phyloP scores from a whole-genome alignment of 2,329 filamentous ascomycete genomes.

The Epichloe bromicola region DNA sequence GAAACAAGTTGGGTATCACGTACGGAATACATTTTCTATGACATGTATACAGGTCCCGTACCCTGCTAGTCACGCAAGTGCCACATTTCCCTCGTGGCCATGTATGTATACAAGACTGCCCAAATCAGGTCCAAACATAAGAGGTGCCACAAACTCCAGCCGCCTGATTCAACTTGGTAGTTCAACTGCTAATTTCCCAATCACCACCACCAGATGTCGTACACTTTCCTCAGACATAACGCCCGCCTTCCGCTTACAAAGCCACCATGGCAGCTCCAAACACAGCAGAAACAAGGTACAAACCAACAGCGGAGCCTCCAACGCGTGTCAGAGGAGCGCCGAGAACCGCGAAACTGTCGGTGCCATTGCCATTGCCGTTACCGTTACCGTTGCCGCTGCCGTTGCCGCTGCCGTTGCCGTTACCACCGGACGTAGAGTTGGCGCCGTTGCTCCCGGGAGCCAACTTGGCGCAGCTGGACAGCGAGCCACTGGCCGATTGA shows the following conservation, averaged over 20 bases:
- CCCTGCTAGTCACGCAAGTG: no score
- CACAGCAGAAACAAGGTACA: slow-evolving; percentile 38
- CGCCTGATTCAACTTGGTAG: no score
- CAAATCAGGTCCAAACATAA: no score
- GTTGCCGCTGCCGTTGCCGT: not conserved
- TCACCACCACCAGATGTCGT: not conserved
- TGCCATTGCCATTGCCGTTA: slow-evolving; percentile 6
- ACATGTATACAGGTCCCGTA: no score
- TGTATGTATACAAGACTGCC: not conserved
- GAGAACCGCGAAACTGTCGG: slow-evolving; percentile 23
- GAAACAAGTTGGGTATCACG: no score
- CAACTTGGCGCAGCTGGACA: slow-evolving; percentile 46
- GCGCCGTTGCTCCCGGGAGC: slow-evolving; percentile 36
- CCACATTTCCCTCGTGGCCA: no score
- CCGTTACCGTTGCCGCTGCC: not conserved
- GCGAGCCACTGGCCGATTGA: slow-evolving; percentile 33
- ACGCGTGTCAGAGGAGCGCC: slow-evolving; percentile 23
- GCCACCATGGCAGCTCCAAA: slow-evolving; percentile 38
- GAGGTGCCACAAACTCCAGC: no score
- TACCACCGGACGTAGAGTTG: not conserved
- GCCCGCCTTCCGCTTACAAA: slow-evolving; percentile 23
- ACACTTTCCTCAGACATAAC: not conserved
- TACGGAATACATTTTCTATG: no score
- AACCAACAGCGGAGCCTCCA: slow-evolving; percentile 33
- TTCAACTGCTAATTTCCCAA: no score